Conservation (phyloP, 768 basidiomycete genomes). For the Rickenella mellea region DNA sequence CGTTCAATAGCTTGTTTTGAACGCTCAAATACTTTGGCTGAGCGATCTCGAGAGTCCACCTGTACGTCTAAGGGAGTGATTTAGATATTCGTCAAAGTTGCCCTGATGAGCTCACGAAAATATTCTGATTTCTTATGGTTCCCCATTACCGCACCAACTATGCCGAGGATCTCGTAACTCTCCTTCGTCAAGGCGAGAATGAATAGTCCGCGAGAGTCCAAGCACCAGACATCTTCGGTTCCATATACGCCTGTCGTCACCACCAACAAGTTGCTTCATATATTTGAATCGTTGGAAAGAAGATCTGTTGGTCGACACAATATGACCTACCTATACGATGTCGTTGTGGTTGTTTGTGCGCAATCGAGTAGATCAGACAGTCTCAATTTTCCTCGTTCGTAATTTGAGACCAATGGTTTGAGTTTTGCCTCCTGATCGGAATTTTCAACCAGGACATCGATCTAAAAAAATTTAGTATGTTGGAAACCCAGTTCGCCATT, state of each 20-base stretch:
- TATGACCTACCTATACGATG: too few species aligned
- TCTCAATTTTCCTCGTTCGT: too few species aligned
- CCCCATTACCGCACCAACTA: constrained; percentile 30
- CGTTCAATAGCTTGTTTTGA: constrained; percentile 3
- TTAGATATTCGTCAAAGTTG: not conserved
- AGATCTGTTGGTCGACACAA: too few species aligned
- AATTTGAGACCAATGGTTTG: too few species aligned
- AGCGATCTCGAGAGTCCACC: constrained; percentile 1
- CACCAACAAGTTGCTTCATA: constrained; percentile 27
- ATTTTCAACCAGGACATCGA: too few species aligned
- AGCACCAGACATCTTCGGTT: constrained; percentile 57
- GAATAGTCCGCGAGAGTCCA: constrained; percentile 53
- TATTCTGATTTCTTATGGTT: not conserved
- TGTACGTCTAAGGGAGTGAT: not conserved
- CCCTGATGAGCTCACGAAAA: not conserved
- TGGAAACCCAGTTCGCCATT: too few species aligned
- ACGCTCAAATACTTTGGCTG: constrained; percentile 3
- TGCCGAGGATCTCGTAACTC: constrained; percentile 52
- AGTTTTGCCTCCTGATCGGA: too few species aligned
- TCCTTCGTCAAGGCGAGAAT: constrained; percentile 46
- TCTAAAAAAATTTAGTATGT: too few species aligned
- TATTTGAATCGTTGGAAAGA: not conserved
- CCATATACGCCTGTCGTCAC: constrained; percentile 22
- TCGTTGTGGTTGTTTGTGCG: too few species aligned
- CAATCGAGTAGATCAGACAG: too few species aligned